A percentile compares a stretch with the other conserved stretches of the same genome.
These are phyloP conservation scores for Skeletonema potamos DNA, from an alignment of 108 stramenopile genomes.

Conservation along the genomic window DNA sequence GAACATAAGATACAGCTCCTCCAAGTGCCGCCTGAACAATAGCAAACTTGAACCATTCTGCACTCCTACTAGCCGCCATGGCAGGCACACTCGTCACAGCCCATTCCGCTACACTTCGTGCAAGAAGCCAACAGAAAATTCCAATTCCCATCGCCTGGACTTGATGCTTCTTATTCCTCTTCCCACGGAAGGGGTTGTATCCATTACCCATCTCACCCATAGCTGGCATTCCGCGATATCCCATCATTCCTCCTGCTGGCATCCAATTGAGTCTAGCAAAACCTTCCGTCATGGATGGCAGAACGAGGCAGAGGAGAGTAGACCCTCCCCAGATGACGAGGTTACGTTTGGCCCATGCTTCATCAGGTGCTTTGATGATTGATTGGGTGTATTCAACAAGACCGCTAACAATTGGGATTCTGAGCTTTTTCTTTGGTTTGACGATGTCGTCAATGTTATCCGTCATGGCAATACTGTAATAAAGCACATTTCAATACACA, in stretches of 20 bases:
- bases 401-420: slow-evolving; percentile 28
- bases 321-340: slow-evolving; percentile 62
- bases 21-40: slow-evolving; percentile 45
- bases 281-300: slow-evolving; percentile 65
- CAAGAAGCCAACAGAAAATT: slow-evolving; percentile 28
- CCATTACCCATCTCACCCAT: slow-evolving; percentile 47
- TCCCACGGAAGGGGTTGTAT: slow-evolving; percentile 47
- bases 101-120: slow-evolving; percentile 32
- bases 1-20: slow-evolving; percentile 25
- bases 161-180: slow-evolving; percentile 54
- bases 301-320: slow-evolving; percentile 58
- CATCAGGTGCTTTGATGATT: slow-evolving; percentile 53
- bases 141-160: slow-evolving; percentile 46
- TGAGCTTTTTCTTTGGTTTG: slow-evolving; percentile 43
- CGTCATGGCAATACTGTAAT: slow-evolving; percentile 27
- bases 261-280: slow-evolving; percentile 74
- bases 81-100: slow-evolving; percentile 36
- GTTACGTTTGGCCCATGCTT: slow-evolving; percentile 59
- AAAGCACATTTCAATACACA: background rate
- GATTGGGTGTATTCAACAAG: slow-evolving; percentile 31
- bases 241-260: slow-evolving; percentile 75
- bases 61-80: slow-evolving; percentile 41
- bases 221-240: slow-evolving; percentile 72
- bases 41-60: slow-evolving; percentile 46
- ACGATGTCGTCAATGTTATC: slow-evolving; percentile 55